Percentiles rank a stretch among this genome's conserved stretches.
phyloP scores from a whole-genome alignment of 2,329 filamentous ascomycete genomes.

The Cryphonectria radicalis region DNA sequence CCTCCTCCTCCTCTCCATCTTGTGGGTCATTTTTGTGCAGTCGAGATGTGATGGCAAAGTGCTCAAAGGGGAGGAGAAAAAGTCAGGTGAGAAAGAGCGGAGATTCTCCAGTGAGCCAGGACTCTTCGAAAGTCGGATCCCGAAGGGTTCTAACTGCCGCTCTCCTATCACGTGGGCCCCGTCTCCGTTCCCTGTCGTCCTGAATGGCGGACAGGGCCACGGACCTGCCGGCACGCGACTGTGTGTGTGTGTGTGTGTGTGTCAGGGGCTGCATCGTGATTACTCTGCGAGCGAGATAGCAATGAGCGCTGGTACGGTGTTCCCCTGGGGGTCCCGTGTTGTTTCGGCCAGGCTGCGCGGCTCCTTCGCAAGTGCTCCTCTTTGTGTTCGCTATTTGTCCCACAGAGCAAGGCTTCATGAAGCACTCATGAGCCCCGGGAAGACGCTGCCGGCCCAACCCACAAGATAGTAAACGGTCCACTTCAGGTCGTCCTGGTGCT shows the following conservation, averaged over 20 bases:
- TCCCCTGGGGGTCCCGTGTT: too few relatives aligned
- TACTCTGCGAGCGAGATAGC: neutral
- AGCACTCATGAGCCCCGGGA: neutral
- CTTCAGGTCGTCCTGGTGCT: neutral
- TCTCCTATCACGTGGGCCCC: neutral
- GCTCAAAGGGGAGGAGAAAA: neutral
- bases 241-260: too few relatives aligned
- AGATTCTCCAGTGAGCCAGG: neutral
- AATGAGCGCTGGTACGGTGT: too few relatives aligned
- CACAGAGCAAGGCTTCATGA: too few relatives aligned
- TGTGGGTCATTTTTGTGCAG: neutral
- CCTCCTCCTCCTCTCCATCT: neutral
- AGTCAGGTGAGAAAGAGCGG: neutral
- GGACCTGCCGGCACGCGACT: neutral
- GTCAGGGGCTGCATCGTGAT: neutral
- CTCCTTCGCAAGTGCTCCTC: neutral
- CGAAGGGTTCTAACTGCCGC: neutral
- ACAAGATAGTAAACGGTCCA: neutral
- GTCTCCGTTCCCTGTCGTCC: neutral
- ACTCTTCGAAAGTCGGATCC: neutral
- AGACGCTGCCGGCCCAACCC: neutral
- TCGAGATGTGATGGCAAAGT: neutral
- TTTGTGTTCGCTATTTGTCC: neutral
- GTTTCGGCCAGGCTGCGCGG: neutral
- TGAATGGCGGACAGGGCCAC: neutral